Percentiles rank a stretch among this genome's conserved stretches.
phyloP scores from a whole-genome alignment of 192 early-diverging fungal species.

The Coemansia sp. region DNA sequence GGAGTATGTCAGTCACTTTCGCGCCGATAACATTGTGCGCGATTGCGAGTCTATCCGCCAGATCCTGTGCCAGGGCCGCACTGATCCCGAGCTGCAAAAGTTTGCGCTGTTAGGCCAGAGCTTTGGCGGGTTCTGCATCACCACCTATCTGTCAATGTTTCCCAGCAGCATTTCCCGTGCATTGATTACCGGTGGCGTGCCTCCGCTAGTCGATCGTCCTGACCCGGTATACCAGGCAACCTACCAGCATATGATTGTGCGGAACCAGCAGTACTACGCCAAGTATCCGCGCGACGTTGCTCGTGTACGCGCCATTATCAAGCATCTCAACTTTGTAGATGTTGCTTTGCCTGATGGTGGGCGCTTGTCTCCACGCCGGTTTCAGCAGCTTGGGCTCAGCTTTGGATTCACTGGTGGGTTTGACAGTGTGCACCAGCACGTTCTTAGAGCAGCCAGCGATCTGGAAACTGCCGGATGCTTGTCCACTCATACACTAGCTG shows the following conservation, averaged over 20 bases:
- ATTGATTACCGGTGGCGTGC: slow-evolving; percentile 68
- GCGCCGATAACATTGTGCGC: slow-evolving; percentile 67
- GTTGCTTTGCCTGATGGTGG: slow-evolving; percentile 63
- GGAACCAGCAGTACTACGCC: slow-evolving; percentile 63
- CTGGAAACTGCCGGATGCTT: slow-evolving; percentile 42
- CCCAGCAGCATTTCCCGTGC: slow-evolving; percentile 61
- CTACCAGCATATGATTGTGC: slow-evolving; percentile 60
- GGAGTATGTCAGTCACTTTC: slow-evolving; percentile 61
- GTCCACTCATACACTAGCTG: slow-evolving; percentile 44
- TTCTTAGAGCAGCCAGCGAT: slow-evolving; percentile 50
- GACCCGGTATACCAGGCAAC: slow-evolving; percentile 61
- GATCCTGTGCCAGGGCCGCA: slow-evolving; percentile 50
- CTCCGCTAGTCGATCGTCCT: slow-evolving; percentile 61
- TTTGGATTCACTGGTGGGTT: slow-evolving; percentile 67
- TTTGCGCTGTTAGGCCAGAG: slow-evolving; percentile 63
- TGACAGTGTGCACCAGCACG: slow-evolving; percentile 59
- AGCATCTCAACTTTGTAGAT: slow-evolving; percentile 47
- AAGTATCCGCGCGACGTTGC: slow-evolving; percentile 62
- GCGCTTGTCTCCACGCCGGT: slow-evolving; percentile 60
- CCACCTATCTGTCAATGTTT: slow-evolving; percentile 65
- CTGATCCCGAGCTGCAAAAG: slow-evolving; percentile 30
- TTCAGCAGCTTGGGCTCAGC: slow-evolving; percentile 63
- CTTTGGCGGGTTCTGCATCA: slow-evolving; percentile 71
- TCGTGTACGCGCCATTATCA: slow-evolving; percentile 61
- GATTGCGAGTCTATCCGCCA: slow-evolving; percentile 67